phyloP scores from a whole-genome alignment of 139 green algal genomes.

The Coccomyxa sp. region DNA sequence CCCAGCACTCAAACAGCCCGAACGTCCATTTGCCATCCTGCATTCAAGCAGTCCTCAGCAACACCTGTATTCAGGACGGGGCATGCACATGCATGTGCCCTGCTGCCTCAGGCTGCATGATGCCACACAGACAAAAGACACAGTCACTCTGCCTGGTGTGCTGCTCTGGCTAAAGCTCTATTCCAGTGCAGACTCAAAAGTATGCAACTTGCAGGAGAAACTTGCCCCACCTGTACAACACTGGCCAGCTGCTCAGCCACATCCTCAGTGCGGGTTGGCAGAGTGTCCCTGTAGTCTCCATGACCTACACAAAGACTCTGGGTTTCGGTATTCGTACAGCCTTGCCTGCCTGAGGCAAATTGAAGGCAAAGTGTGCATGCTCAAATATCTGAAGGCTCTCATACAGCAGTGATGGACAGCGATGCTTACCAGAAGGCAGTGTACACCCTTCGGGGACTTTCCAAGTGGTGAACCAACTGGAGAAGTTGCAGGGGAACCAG shows the following conservation, averaged over 20 bases:
- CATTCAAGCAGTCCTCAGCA: neutral
- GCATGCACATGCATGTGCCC: neutral
- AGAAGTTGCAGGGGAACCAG: neutral
- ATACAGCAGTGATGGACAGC: no score
- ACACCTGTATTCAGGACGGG: neutral
- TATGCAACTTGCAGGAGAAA: neutral
- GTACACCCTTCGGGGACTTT: neutral
- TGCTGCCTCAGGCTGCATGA: neutral
- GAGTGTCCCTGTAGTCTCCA: neutral
- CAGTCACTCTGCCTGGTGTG: neutral
- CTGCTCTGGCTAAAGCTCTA: neutral
- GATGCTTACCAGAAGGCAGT: neutral
- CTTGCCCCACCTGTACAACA: neutral
- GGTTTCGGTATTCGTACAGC: no score
- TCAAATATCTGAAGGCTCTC: no score
- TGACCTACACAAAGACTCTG: no score
- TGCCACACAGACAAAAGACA: neutral
- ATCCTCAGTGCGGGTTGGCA: neutral
- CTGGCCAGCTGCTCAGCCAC: neutral
- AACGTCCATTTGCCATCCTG: slow-evolving; percentile 31
- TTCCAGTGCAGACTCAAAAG: neutral
- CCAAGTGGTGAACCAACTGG: neutral
- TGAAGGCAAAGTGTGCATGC: no score
- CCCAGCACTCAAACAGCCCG: slow-evolving; percentile 40
- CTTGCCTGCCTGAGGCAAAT: no score